Conservation (phyloP, 164 flowering plant genomes). For the Malania oleifera region DNA sequence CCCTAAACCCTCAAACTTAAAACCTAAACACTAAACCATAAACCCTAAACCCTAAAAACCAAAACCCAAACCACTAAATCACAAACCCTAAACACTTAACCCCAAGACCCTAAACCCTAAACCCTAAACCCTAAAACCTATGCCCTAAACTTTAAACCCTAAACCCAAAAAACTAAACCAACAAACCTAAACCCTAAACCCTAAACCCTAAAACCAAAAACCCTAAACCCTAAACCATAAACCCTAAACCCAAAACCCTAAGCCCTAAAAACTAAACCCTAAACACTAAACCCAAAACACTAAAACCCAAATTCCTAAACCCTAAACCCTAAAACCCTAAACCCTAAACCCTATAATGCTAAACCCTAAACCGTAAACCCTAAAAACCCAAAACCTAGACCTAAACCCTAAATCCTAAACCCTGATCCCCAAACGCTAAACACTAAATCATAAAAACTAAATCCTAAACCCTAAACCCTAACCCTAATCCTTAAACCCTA, state of each 20-base stretch:
- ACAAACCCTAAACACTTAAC: background rate
- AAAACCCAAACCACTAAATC: background rate
- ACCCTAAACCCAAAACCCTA: conserved; percentile 1
- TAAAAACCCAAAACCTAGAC: background rate
- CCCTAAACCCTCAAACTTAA: background rate
- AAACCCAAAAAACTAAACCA: background rate
- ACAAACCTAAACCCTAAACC: too few species aligned
- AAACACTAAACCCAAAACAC: too few species aligned
- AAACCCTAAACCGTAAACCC: conserved; percentile 1
- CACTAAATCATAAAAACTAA: background rate
- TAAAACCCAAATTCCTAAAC: too few species aligned
- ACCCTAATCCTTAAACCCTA: too few species aligned
- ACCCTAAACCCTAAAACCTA: conserved; percentile 1
- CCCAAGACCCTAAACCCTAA: background rate
- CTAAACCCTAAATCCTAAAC: conserved; percentile 1
- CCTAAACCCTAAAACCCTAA: too few species aligned
- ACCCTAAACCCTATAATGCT: too few species aligned
- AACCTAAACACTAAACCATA: background rate
- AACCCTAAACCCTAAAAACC: background rate
- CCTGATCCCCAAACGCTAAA: background rate
- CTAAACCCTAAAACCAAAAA: too few species aligned
- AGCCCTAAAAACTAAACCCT: background rate
- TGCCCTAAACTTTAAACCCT: background rate
- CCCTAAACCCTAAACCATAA: background rate
- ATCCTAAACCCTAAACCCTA: too few species aligned